Base-by-base conservation (phyloP, 805 yeast genomes). In the Kodamaea hsintzibuensis region DNA sequence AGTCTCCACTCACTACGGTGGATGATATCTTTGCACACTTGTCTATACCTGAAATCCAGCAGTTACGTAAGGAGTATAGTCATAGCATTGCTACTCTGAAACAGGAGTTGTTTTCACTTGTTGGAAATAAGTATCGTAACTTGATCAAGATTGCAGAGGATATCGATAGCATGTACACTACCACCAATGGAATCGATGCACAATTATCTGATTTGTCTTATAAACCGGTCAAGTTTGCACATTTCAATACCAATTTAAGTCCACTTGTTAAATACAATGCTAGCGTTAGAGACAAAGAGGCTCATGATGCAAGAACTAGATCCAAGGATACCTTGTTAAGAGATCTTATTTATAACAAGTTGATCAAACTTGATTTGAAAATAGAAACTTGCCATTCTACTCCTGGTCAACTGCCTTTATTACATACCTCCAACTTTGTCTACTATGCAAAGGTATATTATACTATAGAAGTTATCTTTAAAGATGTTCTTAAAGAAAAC, bases 81-180 rank as follows among this genome's bases (percentile, higher is more conserved):
- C 55, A 53, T 7, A 62, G 62, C 30, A 70, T 68, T n/a, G 55
- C 54, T 4, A 47, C 56, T 12, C 73, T 78, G 53, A 69, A 68
- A 53, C 37, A 59, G 9, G 71, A 74, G 42, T 60, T 76, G 13
- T 79, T 75, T 53, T 51, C 58, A 3, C 63, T 76, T 47, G 80
- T 76, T 17, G 76, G 78, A 6, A 58, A 57, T 30, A 76, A 76
- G 51, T 76, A 76, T 62, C 62, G 80, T 46, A 79, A 75, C 60
- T 67, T 76, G 60, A 74, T 76, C 46, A 65, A 68, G 45, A 74
- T 76, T 12, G 77, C 79, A n/a, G 78, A 75, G 54, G 77, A 73
- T 51, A 74, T 76, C 25, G 71, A 69, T 37, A 59, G 54, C 9
- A 72, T 73, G 71, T 64, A 66, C 56, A 42, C 51, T 1, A 48